Evolutionary conservation across 345 rosid genomes (phyloP), one percentile per base, ranked within the genome.

Genomic region (Euphorbia tirucalli): DNA sequence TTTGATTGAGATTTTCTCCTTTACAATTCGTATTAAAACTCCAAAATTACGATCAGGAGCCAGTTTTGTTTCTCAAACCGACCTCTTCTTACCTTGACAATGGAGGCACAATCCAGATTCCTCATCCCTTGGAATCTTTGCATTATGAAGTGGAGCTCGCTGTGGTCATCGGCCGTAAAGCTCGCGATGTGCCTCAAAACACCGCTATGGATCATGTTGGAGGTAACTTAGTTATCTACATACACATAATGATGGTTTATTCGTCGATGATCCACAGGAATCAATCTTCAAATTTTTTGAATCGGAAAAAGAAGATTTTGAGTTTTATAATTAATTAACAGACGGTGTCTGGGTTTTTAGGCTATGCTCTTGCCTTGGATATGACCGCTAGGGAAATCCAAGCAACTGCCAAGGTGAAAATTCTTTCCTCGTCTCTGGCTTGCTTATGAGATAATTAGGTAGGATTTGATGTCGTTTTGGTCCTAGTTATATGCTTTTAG

Each of bases 81-180:
- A 94, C 97, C 10, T 94, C 98, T 19, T 94, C 97, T 65, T 94
- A 92, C 71, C 35, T 94, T 77, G 88, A 84, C 58, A 90, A 86
- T 52, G 97, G 97, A 65, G 97, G 99, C 69, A 92, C 97, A 31
- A 92, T 92, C 65, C 89, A 89, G 89, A 81, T 95, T 77, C 99
- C 99, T 19, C 93, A 85, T 31, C 81, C 90, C 0, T 72, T 82
- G 77, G 84, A 81, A 62, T 89, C 97, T 70, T 88, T 93, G 71
- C 81, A 93, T 84, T 91, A 95, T 73, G 99, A 92, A 81, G 99
- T 92, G 70, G 97, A 95, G 84, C 93, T 95, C 48, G 97, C 97
- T 32, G 93, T 95, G 41, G 92, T 92, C 19, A 89, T 95, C 61
- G 87, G 89, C 22, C 65, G 83, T 30, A 92, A 83, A 76, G 99